Base-by-base conservation (phyloP, 441 rosid genomes). In the Euphorbia schlechtendalii region DNA sequence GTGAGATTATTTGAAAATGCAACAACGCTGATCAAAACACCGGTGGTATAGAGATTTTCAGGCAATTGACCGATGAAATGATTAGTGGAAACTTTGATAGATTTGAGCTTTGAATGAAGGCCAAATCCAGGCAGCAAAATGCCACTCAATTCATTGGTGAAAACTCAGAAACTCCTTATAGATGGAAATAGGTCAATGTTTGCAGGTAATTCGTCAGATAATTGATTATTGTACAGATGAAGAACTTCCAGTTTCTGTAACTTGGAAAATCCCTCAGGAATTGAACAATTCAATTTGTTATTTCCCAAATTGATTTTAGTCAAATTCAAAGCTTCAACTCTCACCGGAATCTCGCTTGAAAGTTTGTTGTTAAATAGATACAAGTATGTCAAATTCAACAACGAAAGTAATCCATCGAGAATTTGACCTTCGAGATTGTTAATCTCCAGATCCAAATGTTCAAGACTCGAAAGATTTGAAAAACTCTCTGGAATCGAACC, bases 31-130 rank as follows among this genome's bases (percentile, higher is more conserved):
- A 0, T 55, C 24, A 93, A 67, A 8, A 59, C 84, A n/a, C 92
- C 91, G 34, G 76, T 81, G 20, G 76, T 80, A 69, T 97, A 93
- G 24, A 93, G 66, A 74, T 83, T 81, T 46, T 69, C 79, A 8
- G 98, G 98, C 24, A 93, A 48, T 5, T 71, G 77, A 4, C 98
- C 98, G 20, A 72, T 82, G 82, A 93, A 80, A 25, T 73, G 80
- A 69, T 90, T 92, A n/a, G 66, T 25, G 0, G 86, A 74, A 41
- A 90, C 86, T 54, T 92, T 92, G 34, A 92, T 84, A 0, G 13
- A 66, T 73, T 71, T 83, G 15, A 92, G 86, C 40, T 22, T 71
- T 3, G 92, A 88, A 67, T 86, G 46, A n/a, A 77, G 69, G 40
- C 98, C 98, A 3, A 90, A 12, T 34, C 86, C 83, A 0, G 89